These are phyloP conservation scores for Lupinus albus DNA, from an alignment of 306 rosid species.

Conservation along the genomic window DNA sequence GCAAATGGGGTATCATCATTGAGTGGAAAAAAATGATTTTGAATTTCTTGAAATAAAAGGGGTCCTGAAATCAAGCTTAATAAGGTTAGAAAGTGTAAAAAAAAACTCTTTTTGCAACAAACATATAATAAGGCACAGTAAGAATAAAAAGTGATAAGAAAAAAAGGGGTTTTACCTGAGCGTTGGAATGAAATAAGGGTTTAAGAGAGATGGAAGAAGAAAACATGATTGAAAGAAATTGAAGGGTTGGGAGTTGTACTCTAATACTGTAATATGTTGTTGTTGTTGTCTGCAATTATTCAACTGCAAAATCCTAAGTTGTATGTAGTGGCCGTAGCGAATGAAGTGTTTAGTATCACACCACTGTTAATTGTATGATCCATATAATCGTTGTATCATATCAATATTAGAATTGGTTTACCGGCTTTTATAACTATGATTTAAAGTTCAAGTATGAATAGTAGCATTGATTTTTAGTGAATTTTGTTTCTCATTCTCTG, in stretches of 20 bases:
- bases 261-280: not conserved
- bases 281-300: too few species aligned
- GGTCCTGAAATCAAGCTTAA: conserved; percentile 19
- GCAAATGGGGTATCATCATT: not conserved
- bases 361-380: too few species aligned
- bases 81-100: not conserved
- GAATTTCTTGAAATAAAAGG: not conserved
- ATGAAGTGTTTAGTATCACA: too few species aligned
- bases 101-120: too few species aligned
- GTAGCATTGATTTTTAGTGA: too few species aligned
- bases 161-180: conserved; percentile 43
- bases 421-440: too few species aligned
- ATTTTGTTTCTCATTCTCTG: too few species aligned
- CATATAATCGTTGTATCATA: too few species aligned
- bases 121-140: not conserved
- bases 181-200: conserved; percentile 31
- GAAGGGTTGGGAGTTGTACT: conserved; percentile 34
- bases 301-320: not conserved
- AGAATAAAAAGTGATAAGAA: not conserved
- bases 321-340: not conserved
- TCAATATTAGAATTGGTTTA: too few species aligned
- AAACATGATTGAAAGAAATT: conserved; percentile 47
- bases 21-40: conserved; percentile 16
- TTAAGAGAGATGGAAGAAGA: conserved; percentile 41
- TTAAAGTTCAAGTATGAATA: too few species aligned